Evolutionary conservation across 805 yeast genomes (phyloP), one percentile per base, ranked within the genome.

Genomic region (Schizosaccharomyces osmophilus): DNA sequence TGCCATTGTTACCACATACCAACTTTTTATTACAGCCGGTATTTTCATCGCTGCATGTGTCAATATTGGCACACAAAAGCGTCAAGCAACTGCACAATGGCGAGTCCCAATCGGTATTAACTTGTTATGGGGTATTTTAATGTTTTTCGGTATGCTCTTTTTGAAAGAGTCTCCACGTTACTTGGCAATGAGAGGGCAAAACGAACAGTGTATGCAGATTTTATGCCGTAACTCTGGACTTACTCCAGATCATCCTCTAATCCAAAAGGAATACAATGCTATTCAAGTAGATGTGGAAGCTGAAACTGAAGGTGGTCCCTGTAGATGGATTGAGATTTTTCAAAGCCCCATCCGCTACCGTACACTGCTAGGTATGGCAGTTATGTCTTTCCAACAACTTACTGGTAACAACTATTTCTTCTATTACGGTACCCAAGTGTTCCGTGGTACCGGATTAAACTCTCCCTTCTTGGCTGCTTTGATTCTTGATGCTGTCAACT

Each of bases 121-220:
- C 72, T 78, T 84, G 66, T 66, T 79, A 4, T 86, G 88, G 83
- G 82, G 87, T 26, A 64, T 79, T 1, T 68, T 82, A 31, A 75
- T 86, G 59, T 74, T 75, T 60, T 64, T 71, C n/a, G 94, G 93
- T 39, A 75, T 86, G 73, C 68, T 78, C 59, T 75, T 82, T 66
- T 73, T 85, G 59, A 89, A 93, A 26, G 94, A 85, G 68, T 77
- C 85, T 58, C 94, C 95, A 43, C 77, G 95, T 66, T 86, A 72
- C 72, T 78, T 72, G 64, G 82, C 85, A 39, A 79, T 78, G 59
- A 79, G 79, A 64, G 79, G 79, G 64, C 71, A 77, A 31, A 67
- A 78, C 61, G 82, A 78, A 19, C 74, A 77, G 57, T 90, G 89
- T 1, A 73, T 79, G 39, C 68, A 73, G 36, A 77, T 82, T 77